Conservation (phyloP, 202 grass and related monocot genomes). For the Panicum virgatum region DNA sequence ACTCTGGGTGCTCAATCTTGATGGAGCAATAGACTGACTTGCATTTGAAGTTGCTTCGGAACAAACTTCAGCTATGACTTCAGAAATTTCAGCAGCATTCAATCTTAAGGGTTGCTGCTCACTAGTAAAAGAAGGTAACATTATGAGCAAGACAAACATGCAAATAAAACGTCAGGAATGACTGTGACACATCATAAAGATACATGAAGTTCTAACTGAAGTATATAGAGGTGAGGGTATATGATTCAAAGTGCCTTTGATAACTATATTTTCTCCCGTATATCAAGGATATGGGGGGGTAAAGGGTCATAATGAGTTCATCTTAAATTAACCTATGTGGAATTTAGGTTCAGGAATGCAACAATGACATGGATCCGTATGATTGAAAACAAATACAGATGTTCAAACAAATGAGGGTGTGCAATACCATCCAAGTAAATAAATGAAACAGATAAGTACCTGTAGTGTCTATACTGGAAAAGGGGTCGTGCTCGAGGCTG, state of each 20-base stretch:
- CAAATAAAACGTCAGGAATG: constrained; percentile 32
- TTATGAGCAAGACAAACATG: constrained; percentile 44
- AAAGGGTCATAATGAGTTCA: not conserved
- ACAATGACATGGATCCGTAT: not conserved
- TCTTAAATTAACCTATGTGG: not conserved
- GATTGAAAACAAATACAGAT: not conserved
- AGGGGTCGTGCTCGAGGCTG: constrained; percentile 86
- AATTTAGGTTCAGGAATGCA: constrained; percentile 25
- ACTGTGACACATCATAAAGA: constrained; percentile 24
- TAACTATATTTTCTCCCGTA: constrained; percentile 1
- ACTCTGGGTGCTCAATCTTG: constrained; percentile 67
- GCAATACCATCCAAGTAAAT: constrained; percentile 20
- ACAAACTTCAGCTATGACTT: constrained; percentile 98
- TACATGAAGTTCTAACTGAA: constrained; percentile 24
- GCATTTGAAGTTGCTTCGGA: constrained; percentile 65
- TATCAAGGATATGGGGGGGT: not conserved
- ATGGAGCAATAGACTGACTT: constrained; percentile 60
- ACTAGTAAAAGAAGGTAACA: constrained; percentile 53
- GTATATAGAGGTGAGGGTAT: not conserved
- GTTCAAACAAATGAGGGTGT: constrained; percentile 7
- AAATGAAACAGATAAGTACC: constrained; percentile 52
- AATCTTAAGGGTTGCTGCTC: constrained; percentile 99
- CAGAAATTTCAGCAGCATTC: constrained; percentile 88
- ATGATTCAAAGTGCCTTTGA: constrained; percentile 17
- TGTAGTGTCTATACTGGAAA: constrained; percentile 98